Evolutionary conservation across 352 stramenopile genomes (phyloP), one percentile per base, ranked within the genome.

Genomic region (Saprolegnia diclina): DNA sequence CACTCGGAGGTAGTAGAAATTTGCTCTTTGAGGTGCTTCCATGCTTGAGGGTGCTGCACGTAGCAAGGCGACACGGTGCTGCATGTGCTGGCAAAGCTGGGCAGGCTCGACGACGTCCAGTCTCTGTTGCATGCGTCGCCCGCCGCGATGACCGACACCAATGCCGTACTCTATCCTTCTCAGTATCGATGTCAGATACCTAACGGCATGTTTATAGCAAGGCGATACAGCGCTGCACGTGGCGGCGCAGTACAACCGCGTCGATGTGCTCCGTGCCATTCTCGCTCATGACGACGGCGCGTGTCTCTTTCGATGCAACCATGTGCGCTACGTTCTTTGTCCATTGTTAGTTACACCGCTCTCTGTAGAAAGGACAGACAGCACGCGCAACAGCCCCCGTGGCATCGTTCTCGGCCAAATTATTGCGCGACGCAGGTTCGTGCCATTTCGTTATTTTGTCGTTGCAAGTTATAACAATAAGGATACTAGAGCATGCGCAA

Each of bases 141-240:
- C 16, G 35, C 9, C 10, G 40, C 24, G 6, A 35, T n/a, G 14
- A 7, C 26, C 29, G 13, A n/a, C 35, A 50, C 32, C 5, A 50
- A 64, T 22, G 18, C 46, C 11, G 56, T 64, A 26, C 11, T 3
- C 4, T 3, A 18, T 61, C 53, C 38, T 9, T n/a, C n/a, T n/a
- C n/a, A n/a, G n/a, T 1, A 29, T 26, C 26, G 21, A n/a, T 37
- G 4, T 40, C n/a, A 0, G 11, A 42, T 61, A 13, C 3, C 38
- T 1, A 40, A 16, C 3, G 0, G 29, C 5, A 35, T 35, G 2
- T 37, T 10, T 29, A 13, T n/a, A 63, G 55, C 24, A 63, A 29
- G 55, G 55, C 29, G 45, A 63, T 18, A 63, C 55, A 9, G 24
- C 55, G 35, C 21, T 63, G 13, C 55, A 63, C n/a, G 55, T 48